A percentile compares a stretch with the other conserved stretches of the same genome.
Evolutionary conservation across 495 filamentous ascomycete genomes (phyloP).

Genomic region (Parachaetomium inaequale): DNA sequence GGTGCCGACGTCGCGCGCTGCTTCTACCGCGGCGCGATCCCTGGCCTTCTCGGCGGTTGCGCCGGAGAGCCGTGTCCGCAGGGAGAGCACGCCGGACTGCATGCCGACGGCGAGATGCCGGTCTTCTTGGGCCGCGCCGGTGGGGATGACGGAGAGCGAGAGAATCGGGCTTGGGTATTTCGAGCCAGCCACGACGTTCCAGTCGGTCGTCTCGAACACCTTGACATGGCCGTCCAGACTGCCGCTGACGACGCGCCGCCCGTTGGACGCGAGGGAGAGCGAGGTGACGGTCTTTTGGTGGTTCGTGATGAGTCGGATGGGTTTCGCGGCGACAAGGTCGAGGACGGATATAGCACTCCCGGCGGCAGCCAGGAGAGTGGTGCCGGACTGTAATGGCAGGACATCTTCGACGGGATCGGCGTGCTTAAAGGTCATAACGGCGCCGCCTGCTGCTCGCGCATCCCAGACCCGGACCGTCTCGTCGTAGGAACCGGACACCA

Average conservation of each 20-base stretch:
- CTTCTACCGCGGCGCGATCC: constrained; percentile 81
- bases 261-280: constrained; percentile 69
- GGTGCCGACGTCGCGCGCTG: constrained; percentile 74
- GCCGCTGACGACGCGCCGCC: constrained; percentile 76
- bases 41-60: constrained; percentile 72
- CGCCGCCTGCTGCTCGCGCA: constrained; percentile 61
- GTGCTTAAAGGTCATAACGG: constrained; percentile 91
- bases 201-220: constrained; percentile 83
- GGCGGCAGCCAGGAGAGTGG: constrained; percentile 77
- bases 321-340: constrained; percentile 87
- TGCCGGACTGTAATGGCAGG: constrained; percentile 78
- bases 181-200: constrained; percentile 87
- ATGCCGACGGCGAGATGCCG: constrained; percentile 92
- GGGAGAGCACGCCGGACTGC: constrained; percentile 82
- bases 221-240: constrained; percentile 94
- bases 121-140: constrained; percentile 68
- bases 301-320: constrained; percentile 77
- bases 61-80: constrained; percentile 81
- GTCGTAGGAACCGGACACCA: constrained; percentile 91
- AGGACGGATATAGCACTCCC: constrained; percentile 90
- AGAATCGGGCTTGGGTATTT: constrained; percentile 92
- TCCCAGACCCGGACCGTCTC: constrained; percentile 93
- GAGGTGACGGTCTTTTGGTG: constrained; percentile 98
- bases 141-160: constrained; percentile 67
- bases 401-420: constrained; percentile 79